These are phyloP conservation scores for Fusarium praegraminearum DNA, from an alignment of 2,329 filamentous ascomycete genomes.

Conservation along the genomic window DNA sequence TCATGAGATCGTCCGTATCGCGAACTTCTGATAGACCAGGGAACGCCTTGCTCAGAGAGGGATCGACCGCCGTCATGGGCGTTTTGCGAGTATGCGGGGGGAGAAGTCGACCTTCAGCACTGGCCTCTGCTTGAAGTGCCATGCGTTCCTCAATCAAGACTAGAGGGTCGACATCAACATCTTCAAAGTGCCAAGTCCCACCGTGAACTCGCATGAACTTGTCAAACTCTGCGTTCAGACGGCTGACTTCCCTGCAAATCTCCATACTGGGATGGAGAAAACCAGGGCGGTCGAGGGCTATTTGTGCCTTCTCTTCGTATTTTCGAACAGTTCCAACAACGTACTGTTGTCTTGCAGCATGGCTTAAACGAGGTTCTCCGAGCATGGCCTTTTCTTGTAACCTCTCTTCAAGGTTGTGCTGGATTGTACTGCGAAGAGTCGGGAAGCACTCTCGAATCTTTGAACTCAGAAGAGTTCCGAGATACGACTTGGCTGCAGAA, in stretches of 20 bases:
- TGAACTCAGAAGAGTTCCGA: constrained; percentile 50
- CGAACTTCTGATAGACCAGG: background rate
- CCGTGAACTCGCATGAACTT: constrained; percentile 46
- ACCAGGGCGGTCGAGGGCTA: constrained; percentile 46
- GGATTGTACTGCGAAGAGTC: constrained; percentile 43
- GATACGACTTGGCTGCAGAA: constrained; percentile 46
- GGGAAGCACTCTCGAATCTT: constrained; percentile 53
- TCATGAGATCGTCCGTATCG: constrained; percentile 11
- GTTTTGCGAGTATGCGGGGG: background rate
- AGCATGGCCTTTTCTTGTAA: constrained; percentile 29
- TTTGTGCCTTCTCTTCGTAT: constrained; percentile 39
- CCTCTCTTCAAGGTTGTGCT: constrained; percentile 33
- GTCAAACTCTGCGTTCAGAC: constrained; percentile 45
- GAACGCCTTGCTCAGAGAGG: constrained; percentile 5
- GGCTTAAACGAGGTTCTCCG: constrained; percentile 46
- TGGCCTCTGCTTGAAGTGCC: background rate
- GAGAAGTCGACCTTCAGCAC: background rate
- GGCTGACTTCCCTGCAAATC: constrained; percentile 42
- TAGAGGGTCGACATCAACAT: constrained; percentile 35
- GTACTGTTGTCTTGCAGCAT: constrained; percentile 44
- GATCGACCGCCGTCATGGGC: background rate
- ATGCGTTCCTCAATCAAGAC: background rate
- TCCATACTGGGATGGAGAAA: constrained; percentile 37
- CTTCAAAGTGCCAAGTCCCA: constrained; percentile 46
- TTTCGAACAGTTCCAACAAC: constrained; percentile 40